Conservation (phyloP, 2,329 filamentous ascomycete species). For the Fusarium cyanostomum region DNA sequence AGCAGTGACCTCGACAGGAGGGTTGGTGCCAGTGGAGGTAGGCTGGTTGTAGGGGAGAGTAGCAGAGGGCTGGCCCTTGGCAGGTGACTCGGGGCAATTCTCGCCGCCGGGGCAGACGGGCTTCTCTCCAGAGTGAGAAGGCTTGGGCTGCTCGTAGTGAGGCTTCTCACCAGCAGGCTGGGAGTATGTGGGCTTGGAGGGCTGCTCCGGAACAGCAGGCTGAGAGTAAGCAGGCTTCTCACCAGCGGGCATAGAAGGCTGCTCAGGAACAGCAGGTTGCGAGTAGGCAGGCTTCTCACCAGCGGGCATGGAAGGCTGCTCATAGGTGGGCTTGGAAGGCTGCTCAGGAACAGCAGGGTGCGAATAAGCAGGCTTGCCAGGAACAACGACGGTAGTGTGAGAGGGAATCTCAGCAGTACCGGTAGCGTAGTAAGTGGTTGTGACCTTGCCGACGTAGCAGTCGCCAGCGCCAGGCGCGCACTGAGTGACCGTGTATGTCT, state of each 20-base stretch:
- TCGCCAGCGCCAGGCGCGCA: conserved; percentile 44
- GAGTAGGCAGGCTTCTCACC: conserved; percentile 14
- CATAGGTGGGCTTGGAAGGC: no score
- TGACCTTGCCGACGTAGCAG: conserved; percentile 47
- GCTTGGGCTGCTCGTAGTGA: conserved; percentile 13
- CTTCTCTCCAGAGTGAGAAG: conserved; percentile 21
- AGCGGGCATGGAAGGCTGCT: no score
- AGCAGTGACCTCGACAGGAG: conserved; percentile 41
- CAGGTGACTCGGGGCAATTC: conserved; percentile 1
- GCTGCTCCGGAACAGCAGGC: conserved; percentile 13
- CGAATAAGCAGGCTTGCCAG: conserved; percentile 7
- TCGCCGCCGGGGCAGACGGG: no score
- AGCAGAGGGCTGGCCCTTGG: conserved; percentile 34
- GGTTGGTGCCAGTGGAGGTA: conserved; percentile 32
- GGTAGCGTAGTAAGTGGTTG: conserved; percentile 34
- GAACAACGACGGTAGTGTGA: conserved; percentile 26
- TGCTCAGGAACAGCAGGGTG: conserved; percentile 4
- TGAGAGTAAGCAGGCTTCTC: conserved; percentile 17
- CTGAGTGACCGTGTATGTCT: conserved; percentile 47
- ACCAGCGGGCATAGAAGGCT: conserved; percentile 18
- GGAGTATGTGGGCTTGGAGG: conserved; percentile 12
- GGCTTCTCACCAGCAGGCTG: conserved; percentile 6
- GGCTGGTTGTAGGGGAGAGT: conserved; percentile 29
- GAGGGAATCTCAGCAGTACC: conserved; percentile 33
- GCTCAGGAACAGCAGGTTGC: conserved; percentile 2